phyloP scores from a whole-genome alignment of 1,284 basidiomycete genomes.

The Uromyces viciae-fabae region DNA sequence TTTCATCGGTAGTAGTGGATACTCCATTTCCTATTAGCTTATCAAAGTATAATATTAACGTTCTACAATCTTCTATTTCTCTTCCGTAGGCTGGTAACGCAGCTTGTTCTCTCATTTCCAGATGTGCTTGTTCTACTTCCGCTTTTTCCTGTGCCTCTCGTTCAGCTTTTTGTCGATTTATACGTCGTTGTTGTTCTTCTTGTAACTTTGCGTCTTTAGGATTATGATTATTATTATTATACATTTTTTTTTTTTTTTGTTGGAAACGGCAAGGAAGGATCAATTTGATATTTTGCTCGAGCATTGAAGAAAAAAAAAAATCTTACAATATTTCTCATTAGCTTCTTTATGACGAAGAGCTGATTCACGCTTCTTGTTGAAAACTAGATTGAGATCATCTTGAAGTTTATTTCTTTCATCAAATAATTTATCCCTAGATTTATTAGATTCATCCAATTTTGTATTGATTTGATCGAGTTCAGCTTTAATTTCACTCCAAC shows the following conservation, averaged over 20 bases:
- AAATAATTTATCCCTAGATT: conserved; percentile 75
- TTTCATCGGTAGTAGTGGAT: conserved; percentile 50
- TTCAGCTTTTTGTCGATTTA: conserved; percentile 74
- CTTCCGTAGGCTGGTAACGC: conserved; percentile 82
- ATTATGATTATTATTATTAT: conserved; percentile 58
- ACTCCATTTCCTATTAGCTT: conserved; percentile 60
- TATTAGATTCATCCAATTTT: conserved; percentile 78
- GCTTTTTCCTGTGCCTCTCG: conserved; percentile 75
- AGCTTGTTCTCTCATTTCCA: conserved; percentile 84
- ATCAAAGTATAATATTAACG: conserved; percentile 82
- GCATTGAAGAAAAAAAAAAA: conserved; percentile 2
- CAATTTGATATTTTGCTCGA: background rate
- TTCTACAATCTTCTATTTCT: conserved; percentile 95
- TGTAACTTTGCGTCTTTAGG: conserved; percentile 54
- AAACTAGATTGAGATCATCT: conserved; percentile 64
- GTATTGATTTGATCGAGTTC: conserved; percentile 84
- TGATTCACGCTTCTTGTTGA: conserved; percentile 73
- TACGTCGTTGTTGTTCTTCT: conserved; percentile 71
- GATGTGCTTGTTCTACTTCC: conserved; percentile 75
- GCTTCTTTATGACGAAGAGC: conserved; percentile 69
- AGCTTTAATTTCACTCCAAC: conserved; percentile 74
- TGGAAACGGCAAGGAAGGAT: conserved; percentile 66
- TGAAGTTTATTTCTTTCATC: conserved; percentile 79
- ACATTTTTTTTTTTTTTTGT: conserved; percentile 56
- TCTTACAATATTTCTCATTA: conserved; percentile 62